These are phyloP conservation scores for Phytopythium oedochilum DNA, from an alignment of 352 stramenopile species.

Conservation along the genomic window DNA sequence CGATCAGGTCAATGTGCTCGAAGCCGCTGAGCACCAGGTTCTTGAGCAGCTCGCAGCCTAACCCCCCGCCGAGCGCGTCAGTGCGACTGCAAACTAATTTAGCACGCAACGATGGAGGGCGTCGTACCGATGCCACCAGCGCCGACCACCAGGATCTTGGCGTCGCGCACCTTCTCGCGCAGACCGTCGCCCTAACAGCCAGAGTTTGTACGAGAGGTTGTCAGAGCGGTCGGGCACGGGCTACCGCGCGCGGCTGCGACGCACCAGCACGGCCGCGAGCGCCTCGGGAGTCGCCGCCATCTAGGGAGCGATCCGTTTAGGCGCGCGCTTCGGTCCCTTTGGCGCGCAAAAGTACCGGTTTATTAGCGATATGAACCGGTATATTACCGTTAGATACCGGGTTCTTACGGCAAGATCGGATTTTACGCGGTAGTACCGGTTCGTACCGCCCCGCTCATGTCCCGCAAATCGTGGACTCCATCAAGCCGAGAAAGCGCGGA, in stretches of 20 bases:
- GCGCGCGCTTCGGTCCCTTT: too few relatives aligned
- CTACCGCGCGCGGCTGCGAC: constrained; percentile 6
- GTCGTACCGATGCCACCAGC: constrained; percentile 95
- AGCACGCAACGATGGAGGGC: too few relatives aligned
- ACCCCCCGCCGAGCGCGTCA: too few relatives aligned
- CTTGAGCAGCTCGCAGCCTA: constrained; percentile 98
- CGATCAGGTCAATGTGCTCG: constrained; percentile 90
- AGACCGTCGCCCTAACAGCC: constrained; percentile 45
- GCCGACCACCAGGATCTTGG: constrained; percentile 95
- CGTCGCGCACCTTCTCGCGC: constrained; percentile 59
- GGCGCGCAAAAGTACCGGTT: background rate
- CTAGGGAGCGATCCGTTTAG: background rate
- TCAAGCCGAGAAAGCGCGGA: too few relatives aligned
- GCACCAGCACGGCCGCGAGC: constrained; percentile 43
- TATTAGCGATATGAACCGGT: background rate
- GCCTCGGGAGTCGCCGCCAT: constrained; percentile 22
- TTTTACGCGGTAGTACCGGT: too few relatives aligned
- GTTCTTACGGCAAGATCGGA: too few relatives aligned
- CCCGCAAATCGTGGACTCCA: too few relatives aligned
- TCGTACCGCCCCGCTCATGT: background rate
- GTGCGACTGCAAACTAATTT: too few relatives aligned
- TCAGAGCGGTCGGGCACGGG: background rate
- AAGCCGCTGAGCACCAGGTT: constrained; percentile 98
- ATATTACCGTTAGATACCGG: too few relatives aligned
- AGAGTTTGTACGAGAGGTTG: too few relatives aligned